A percentile compares a stretch with the other conserved stretches of the same genome.
Evolutionary conservation across 306 rosid genomes (phyloP).

Genomic region (Parietaria judaica): DNA sequence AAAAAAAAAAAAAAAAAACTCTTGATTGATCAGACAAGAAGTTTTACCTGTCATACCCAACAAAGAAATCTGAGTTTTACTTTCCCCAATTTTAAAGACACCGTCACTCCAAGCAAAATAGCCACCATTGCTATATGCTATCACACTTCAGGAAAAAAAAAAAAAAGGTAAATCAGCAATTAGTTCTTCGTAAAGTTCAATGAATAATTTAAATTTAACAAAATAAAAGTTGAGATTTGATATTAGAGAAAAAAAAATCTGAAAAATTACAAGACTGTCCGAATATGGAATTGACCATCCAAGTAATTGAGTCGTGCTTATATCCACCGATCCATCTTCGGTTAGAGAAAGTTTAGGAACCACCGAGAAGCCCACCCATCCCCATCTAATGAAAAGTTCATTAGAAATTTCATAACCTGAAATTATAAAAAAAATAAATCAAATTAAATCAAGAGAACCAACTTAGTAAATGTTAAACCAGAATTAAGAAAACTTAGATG

Average conservation of each 20-base stretch:
- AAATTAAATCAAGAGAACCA: neutral
- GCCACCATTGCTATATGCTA: constrained; percentile 65
- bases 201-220: neutral
- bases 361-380: constrained; percentile 94
- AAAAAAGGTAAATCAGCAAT: constrained; percentile 11
- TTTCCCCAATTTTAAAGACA: constrained; percentile 38
- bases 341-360: constrained; percentile 65
- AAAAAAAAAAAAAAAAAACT: no score
- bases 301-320: constrained; percentile 62
- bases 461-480: neutral
- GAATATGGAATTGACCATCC: constrained; percentile 66
- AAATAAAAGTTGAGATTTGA: neutral
- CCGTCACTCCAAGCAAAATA: constrained; percentile 37
- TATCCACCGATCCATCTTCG: constrained; percentile 80
- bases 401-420: constrained; percentile 77
- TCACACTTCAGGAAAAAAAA: no score
- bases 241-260: constrained; percentile 35
- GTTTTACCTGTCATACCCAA: constrained; percentile 44
- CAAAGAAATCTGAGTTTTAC: constrained; percentile 48
- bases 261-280: constrained; percentile 57
- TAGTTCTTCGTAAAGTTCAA: constrained; percentile 13
- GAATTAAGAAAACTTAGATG: constrained; percentile 60
- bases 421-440: constrained; percentile 11
- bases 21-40: neutral
- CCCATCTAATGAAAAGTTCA: constrained; percentile 66